These are phyloP conservation scores for Pseudomassariella vexata DNA, from an alignment of 2,329 filamentous ascomycete genomes.

Conservation along the genomic window DNA sequence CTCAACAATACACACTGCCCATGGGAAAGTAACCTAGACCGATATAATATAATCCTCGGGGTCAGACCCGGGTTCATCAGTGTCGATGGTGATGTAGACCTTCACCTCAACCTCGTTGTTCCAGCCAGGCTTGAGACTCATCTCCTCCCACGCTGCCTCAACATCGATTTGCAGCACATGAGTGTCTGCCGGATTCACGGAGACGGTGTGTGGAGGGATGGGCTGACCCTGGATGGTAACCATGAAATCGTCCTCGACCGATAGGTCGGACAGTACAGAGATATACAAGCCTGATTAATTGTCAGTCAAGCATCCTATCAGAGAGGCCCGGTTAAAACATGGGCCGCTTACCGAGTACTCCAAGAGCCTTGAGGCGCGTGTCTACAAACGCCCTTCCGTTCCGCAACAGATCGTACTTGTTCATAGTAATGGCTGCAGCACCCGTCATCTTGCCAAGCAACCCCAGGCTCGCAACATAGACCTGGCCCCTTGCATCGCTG, in stretches of 20 bases:
- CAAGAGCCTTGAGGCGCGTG: conserved; percentile 73
- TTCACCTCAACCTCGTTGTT: conserved; percentile 73
- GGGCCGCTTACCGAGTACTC: conserved; percentile 53
- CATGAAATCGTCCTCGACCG: conserved; percentile 62
- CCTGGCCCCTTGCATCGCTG: conserved; percentile 30
- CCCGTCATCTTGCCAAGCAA: conserved; percentile 87
- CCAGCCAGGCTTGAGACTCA: conserved; percentile 66
- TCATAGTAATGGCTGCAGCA: conserved; percentile 66
- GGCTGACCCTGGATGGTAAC: conserved; percentile 67
- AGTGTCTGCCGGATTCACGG: conserved; percentile 41
- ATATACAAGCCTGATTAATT: conserved; percentile 62
- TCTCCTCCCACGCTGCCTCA: conserved; percentile 69
- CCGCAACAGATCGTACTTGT: conserved; percentile 44
- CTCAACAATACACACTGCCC: too few relatives aligned
- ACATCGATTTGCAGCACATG: conserved; percentile 73
- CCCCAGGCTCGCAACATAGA: conserved; percentile 66
- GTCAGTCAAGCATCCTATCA: conserved; percentile 7
- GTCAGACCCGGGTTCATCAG: too few relatives aligned
- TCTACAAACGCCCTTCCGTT: conserved; percentile 60
- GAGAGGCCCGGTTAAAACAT: background rate
- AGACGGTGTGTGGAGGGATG: conserved; percentile 62
- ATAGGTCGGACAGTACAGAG: conserved; percentile 57
- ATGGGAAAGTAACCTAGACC: too few relatives aligned
- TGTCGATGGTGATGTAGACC: conserved; percentile 47
- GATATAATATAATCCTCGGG: too few relatives aligned